phyloP scores from a whole-genome alignment of 2,329 filamentous ascomycete species.

The Myriangium duriaei region DNA sequence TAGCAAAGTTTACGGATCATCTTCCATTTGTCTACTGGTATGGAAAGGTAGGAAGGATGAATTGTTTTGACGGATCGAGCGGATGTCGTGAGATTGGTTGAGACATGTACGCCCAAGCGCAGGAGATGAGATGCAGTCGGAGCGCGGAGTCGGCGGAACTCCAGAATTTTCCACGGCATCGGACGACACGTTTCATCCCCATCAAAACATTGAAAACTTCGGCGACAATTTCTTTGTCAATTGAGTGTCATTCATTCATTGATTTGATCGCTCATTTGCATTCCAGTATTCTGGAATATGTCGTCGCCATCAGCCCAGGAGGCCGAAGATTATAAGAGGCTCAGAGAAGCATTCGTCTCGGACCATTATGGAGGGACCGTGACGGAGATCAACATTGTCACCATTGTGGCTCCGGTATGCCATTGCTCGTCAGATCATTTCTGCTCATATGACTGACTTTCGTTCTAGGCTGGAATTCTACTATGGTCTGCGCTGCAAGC shows the following conservation, averaged over 20 bases:
- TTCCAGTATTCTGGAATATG: conserved; percentile 1
- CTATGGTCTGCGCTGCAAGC: conserved; percentile 85
- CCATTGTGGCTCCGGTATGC: conserved; percentile 70
- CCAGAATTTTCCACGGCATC: background rate
- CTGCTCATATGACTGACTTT: conserved; percentile 17
- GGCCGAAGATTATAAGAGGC: conserved; percentile 55
- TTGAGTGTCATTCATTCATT: background rate
- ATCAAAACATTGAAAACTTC: background rate
- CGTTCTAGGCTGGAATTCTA: conserved; percentile 57
- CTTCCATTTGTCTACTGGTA: too few species aligned
- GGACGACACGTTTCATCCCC: background rate
- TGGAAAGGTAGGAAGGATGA: too few species aligned
- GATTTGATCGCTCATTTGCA: background rate
- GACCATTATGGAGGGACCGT: conserved; percentile 74
- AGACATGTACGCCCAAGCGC: too few species aligned
- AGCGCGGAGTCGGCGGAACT: background rate
- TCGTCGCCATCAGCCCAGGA: conserved; percentile 24
- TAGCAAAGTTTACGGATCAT: too few species aligned
- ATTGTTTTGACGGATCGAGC: too few species aligned
- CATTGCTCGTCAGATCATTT: conserved; percentile 13
- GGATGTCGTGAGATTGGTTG: too few species aligned
- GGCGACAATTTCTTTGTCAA: background rate
- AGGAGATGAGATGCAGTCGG: background rate
- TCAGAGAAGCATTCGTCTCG: conserved; percentile 93
- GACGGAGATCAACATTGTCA: conserved; percentile 76